Evolutionary conservation across 352 stramenopile species (phyloP), one percentile per base, ranked within the genome.

Genomic region (Phytophthora pisi): DNA sequence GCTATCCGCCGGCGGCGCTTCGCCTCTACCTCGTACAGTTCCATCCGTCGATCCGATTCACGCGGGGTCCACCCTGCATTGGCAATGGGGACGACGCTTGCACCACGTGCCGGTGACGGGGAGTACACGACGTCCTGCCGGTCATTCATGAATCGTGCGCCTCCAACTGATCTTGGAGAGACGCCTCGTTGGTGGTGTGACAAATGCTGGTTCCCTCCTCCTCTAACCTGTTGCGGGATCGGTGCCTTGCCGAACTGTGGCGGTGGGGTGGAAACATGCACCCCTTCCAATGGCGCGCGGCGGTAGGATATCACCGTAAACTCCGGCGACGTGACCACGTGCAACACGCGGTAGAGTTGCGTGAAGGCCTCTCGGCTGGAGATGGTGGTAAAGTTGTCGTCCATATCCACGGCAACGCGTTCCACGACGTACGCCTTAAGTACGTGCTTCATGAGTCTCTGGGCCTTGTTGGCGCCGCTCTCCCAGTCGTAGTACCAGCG

Each of bases 401-500:
- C 57, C n/a, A 51, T 66, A 50, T 86, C 79, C 2, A 85, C 59
- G 5, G 70, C 71, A 13, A 65, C 63, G 28, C 67, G 74, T 16
- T 85, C 77, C 26, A 90, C 59, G 2, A 92, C 64, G 28, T 91
- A 91, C 2, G 81, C 70, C 31, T 81, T 80, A 4, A 92, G 73
- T n/a, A 81, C 64, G 61, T 92, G 84, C 52, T 88, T 85, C 53
- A 81, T 90, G 42, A 91, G 81, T 52, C 84, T 68, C 54, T 90
- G 84, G 0, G 82, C 82, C 57, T 89, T 91, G 50, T 82, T 92
- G 24, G 82, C 80, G 0, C 77, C 84, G 43, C 82, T 90, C 57
- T 88, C 84, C 84, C 84, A 92, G 54, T 90, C 78, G 59, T 91
- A 92, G 57, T 89, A 92, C 84, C 84, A 92, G 1, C 79, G 61